Evolutionary conservation across 176 grass and related monocot species (phyloP), one percentile per base, ranked within the genome.

Genomic region (Musa troglodytarum): DNA sequence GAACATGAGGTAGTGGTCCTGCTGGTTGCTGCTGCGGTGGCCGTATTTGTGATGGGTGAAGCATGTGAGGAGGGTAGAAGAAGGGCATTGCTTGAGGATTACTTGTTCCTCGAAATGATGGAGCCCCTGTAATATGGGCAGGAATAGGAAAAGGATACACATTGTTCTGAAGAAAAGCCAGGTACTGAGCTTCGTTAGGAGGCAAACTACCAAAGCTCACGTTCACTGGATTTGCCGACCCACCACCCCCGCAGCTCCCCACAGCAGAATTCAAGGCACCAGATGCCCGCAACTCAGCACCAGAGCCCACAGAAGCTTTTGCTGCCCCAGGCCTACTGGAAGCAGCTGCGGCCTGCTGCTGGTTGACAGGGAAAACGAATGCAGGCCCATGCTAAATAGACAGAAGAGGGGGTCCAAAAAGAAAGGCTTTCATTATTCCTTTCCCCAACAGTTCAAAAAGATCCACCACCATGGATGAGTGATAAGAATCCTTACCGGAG

Each of bases 331-430:
- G 74, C 85, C 88, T 82, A 54, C 65, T 82, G 29, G 83, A 88
- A 26, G 78, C 87, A 54, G 80, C 85, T 13, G 87, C 80, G 19
- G 88, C 85, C 6, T 92, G 90, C 64, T 91, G 93, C 63, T 90
- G 96, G 65, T 93, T 94, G 70, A 99, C 78, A 24, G 96, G 86
- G 75, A 95, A 92, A 63, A 99, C 82, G 64, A 99, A 95, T 63
- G 96, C 78, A 63, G 88, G 96, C 23, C 68, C 85, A 63, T 86
- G 91, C 91, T 95, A 84, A 23, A 86, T 10, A 77, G 23, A 54
- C 53, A 68, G 75, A 77, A 70, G 49, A 11, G 20, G 8, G 14
- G 15, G 25, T 22, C 34, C 13, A 67, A 12, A 64, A 49, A 19
- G 10, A 5, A 28, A 11, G 10, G 50, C 1, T 69, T 62, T 2